Conservation (phyloP, 2,329 filamentous ascomycete genomes). For the Beauveria australis region DNA sequence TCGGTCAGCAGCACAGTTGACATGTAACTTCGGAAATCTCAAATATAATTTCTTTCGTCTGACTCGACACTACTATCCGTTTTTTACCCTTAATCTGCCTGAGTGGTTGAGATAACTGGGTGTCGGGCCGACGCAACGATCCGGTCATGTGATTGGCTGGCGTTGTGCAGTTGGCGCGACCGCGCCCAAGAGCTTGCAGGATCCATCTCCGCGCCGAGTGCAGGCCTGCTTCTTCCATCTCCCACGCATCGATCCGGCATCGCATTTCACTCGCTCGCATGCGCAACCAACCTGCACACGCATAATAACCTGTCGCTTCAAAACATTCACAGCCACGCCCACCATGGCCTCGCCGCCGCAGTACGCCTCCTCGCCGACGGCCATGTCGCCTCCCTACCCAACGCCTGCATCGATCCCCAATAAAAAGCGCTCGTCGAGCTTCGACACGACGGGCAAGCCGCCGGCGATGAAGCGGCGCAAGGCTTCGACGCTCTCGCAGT, state of each 20-base stretch:
- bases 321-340: background rate
- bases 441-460: constrained; percentile 41
- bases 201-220: background rate
- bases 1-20: too few relatives aligned
- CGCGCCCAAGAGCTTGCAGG: background rate
- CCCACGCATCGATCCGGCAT: background rate
- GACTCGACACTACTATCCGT: too few relatives aligned
- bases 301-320: background rate
- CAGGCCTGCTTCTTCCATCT: background rate
- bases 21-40: background rate
- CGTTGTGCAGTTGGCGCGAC: background rate
- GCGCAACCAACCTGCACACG: background rate
- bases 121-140: background rate
- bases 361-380: constrained; percentile 38
- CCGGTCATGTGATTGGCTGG: constrained; percentile 8
- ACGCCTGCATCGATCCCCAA: constrained; percentile 39
- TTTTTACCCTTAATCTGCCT: too few relatives aligned
- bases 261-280: background rate
- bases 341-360: constrained; percentile 49
- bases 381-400: constrained; percentile 47
- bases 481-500: constrained; percentile 52
- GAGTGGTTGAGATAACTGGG: too few relatives aligned
- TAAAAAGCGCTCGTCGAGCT: constrained; percentile 53
- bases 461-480: constrained; percentile 58
- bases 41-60: too few relatives aligned